These are phyloP conservation scores for Calonectria pauciramosa DNA, from an alignment of 2,329 filamentous ascomycete species.

Conservation along the genomic window DNA sequence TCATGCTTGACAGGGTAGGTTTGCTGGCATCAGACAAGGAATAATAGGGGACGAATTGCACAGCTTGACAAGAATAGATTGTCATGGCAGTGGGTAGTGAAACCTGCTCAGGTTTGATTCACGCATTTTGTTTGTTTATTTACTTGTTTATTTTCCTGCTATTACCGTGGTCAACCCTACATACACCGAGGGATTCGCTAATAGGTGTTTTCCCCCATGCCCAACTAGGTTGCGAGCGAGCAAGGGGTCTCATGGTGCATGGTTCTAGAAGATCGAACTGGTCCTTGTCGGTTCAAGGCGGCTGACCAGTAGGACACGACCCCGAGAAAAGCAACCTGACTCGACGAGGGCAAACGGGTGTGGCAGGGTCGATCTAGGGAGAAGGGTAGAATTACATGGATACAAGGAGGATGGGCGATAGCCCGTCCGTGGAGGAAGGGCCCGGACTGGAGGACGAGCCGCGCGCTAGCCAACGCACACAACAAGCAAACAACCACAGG, in stretches of 20 bases:
- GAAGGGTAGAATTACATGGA: slow-evolving; percentile 6
- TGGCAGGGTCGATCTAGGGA: slow-evolving; percentile 22
- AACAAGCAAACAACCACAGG: slow-evolving; percentile 14
- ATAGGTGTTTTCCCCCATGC: background rate
- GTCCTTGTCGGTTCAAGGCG: slow-evolving; percentile 26
- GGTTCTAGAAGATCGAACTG: slow-evolving; percentile 36
- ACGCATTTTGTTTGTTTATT: background rate
- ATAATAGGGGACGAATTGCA: background rate
- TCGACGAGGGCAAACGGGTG: slow-evolving; percentile 18
- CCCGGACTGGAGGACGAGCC: slow-evolving; percentile 17
- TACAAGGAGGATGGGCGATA: slow-evolving; percentile 13
- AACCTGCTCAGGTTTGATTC: background rate
- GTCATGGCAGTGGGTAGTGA: background rate
- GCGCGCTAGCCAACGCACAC: slow-evolving; percentile 27
- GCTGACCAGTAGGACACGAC: slow-evolving; percentile 31
- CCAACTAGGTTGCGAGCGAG: background rate
- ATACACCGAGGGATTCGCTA: background rate
- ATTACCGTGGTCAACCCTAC: background rate
- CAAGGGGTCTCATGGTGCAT: slow-evolving; percentile 19
- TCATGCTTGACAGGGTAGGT: background rate
- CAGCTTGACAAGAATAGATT: background rate
- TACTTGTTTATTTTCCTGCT: background rate
- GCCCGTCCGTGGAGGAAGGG: background rate
- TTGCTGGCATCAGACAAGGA: background rate
- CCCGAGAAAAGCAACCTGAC: slow-evolving; percentile 18